Percentiles rank a stretch among this genome's conserved stretches.
Conservation (phyloP, 805 yeast genomes). For the Myxozyma lipomycoides region DNA sequence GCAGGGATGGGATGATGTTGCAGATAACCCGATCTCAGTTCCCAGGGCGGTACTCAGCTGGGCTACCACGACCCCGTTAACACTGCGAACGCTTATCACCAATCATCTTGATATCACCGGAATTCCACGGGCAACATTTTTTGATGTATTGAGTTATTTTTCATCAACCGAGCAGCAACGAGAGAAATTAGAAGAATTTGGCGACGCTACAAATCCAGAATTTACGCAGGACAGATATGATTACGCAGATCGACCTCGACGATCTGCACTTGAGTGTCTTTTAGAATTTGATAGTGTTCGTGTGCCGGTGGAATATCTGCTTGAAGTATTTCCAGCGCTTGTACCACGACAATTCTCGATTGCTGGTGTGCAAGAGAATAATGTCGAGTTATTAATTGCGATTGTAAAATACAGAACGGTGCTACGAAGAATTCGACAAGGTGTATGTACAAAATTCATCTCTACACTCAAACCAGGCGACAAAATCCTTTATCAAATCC, state of each 20-base stretch:
- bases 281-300: slow-evolving; percentile 72
- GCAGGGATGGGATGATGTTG: slow-evolving; percentile 71
- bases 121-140: slow-evolving; percentile 81
- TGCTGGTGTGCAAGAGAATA: slow-evolving; percentile 46
- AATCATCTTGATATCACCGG: slow-evolving; percentile 79
- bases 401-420: slow-evolving; percentile 83
- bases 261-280: slow-evolving; percentile 80
- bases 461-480: slow-evolving; percentile 49
- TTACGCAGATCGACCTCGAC: slow-evolving; percentile 88
- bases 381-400: slow-evolving; percentile 70
- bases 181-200: slow-evolving; percentile 73
- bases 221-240: slow-evolving; percentile 72
- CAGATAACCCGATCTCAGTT: slow-evolving; percentile 54
- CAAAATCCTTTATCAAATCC: slow-evolving; percentile 46
- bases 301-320: slow-evolving; percentile 69
- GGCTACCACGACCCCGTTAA: slow-evolving; percentile 61
- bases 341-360: slow-evolving; percentile 83
- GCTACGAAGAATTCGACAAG: slow-evolving; percentile 67
- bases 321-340: slow-evolving; percentile 74
- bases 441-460: slow-evolving; percentile 79
- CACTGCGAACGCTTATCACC: slow-evolving; percentile 66
- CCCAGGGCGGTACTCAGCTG: slow-evolving; percentile 30
- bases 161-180: slow-evolving; percentile 66
- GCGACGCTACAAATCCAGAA: slow-evolving; percentile 54
- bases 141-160: slow-evolving; percentile 69